A percentile compares a stretch with the other conserved stretches of the same genome.
Conservation (phyloP, 495 filamentous ascomycete genomes). For the Talaromyces nanjingensis region DNA sequence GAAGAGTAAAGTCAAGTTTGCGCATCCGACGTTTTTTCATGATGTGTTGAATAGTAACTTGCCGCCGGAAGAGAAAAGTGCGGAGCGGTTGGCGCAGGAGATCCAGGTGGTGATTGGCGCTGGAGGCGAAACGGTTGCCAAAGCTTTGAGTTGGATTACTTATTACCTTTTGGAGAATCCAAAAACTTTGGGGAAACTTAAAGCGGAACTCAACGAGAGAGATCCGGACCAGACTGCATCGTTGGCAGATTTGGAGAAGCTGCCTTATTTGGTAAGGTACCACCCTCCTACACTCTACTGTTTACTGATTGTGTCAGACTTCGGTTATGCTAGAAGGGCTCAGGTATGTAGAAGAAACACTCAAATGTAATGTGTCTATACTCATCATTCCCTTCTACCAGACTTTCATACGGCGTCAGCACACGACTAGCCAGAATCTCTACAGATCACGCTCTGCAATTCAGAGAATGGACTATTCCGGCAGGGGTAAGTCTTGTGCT, state of each 20-base stretch:
- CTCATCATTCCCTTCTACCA: background rate
- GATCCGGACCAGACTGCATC: background rate
- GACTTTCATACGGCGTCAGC: background rate
- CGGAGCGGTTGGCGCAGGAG: constrained; percentile 28
- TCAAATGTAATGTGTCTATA: background rate
- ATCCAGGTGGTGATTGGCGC: constrained; percentile 21
- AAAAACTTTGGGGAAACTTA: background rate
- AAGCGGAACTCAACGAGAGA: background rate
- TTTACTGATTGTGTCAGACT: background rate
- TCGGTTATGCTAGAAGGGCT: background rate
- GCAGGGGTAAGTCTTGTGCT: background rate
- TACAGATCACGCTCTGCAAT: background rate
- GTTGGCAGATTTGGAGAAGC: background rate
- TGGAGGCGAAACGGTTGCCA: background rate
- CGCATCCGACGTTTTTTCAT: constrained; percentile 34
- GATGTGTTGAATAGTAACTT: constrained; percentile 32
- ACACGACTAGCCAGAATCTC: background rate
- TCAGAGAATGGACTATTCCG: background rate
- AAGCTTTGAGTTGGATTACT: background rate
- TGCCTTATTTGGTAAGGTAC: background rate
- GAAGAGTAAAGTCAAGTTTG: constrained; percentile 1
- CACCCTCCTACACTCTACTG: background rate
- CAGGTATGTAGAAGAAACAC: background rate
- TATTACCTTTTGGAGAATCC: background rate
- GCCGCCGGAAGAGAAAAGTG: constrained; percentile 23